Evolutionary conservation across 441 rosid genomes (phyloP).

Genomic region (Populus trichocarpa): DNA sequence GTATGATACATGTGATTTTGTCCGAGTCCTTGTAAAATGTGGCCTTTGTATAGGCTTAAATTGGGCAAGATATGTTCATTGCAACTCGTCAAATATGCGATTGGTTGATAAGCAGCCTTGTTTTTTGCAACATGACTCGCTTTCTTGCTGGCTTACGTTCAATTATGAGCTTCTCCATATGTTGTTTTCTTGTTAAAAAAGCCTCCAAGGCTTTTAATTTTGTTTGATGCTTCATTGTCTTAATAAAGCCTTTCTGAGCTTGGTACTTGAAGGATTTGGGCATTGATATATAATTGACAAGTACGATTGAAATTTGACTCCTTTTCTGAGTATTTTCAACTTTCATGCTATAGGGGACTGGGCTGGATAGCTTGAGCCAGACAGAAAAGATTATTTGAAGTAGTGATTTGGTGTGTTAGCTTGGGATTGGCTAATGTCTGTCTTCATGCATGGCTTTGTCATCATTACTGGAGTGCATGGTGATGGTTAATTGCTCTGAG

Average conservation of each 20-base stretch:
- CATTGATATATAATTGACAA: background rate
- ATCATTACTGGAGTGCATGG: background rate
- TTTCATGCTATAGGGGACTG: background rate
- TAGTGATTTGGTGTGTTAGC: background rate
- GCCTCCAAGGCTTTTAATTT: background rate
- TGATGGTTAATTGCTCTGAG: slow-evolving; percentile 9
- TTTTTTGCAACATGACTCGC: background rate
- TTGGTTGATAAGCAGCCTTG: background rate
- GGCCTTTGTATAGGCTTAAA: no score
- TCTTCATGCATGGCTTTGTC: background rate
- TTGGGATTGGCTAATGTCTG: background rate
- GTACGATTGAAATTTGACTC: background rate
- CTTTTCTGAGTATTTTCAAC: background rate
- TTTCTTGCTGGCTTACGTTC: background rate
- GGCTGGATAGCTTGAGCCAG: background rate
- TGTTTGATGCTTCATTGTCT: background rate
- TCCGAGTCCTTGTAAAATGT: background rate
- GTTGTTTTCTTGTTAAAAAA: background rate
- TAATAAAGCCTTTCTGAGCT: background rate
- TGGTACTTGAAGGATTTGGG: background rate
- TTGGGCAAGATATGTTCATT: background rate
- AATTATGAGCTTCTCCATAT: background rate
- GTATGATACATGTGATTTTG: background rate
- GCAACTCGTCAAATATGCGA: background rate
- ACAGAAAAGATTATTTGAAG: background rate